Evolutionary conservation across 345 rosid genomes (phyloP), one percentile per base, ranked within the genome.

Genomic region (Pseudoturritis turrita): DNA sequence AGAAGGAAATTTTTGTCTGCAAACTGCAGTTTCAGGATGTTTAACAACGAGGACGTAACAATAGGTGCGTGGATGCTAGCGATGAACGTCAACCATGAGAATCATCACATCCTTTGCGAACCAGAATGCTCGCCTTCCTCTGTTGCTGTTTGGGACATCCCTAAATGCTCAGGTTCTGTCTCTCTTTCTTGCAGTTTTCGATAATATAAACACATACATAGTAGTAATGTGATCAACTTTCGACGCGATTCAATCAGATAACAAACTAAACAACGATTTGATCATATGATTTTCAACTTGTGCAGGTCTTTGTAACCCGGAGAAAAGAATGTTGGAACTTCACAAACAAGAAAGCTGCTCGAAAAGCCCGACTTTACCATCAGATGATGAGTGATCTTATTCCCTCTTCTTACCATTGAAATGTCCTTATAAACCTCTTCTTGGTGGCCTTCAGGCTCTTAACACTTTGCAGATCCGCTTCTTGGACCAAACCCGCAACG

Each of bases 41-140:
- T 90, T 72, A 93, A 88, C 83, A 90, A 92, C 74, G 98, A 92
- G 80, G 98, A 92, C 72, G 97, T 90, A 33, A 92, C 96, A 19
- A 90, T 92, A 37, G 96, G 98, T 70, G 84, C 94, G n/a, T 90
- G 98, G 98, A 93, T 93, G 96, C 89, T 93, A 19, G 92, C 96
- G 76, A 90, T 93, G 97, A 88, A 93, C 80, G 98, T 92, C 59
- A 76, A 87, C 62, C 97, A 92, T 25, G 98, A 92, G 85, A 78
- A 92, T 53, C 81, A 80, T 66, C 81, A 77, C 68, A 80, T 71
- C 55, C 83, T 90, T 22, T 90, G 96, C 70, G 74, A 74, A 78
- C 75, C 88, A 53, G 90, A 86, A 21, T 93, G 98, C 75, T 81
- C 86, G 0, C 72, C 86, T 26, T 68, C 87, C 29, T 84, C 94